phyloP scores from a whole-genome alignment of 164 flowering plant species.

The Berberis vulgaris region DNA sequence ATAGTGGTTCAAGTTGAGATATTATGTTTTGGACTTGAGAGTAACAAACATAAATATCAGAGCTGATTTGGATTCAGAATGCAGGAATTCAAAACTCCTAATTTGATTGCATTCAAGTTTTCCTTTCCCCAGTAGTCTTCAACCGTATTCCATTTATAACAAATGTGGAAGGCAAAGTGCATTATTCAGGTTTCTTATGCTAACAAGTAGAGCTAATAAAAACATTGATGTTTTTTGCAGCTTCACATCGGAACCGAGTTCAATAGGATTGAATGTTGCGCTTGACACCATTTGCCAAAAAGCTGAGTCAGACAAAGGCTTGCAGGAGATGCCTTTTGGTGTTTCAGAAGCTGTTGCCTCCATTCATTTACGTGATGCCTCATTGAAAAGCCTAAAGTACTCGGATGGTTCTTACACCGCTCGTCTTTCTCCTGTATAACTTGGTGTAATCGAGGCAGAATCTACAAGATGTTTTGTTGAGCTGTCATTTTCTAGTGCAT shows the following conservation, averaged over 20 bases:
- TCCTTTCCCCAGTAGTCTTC: too few species aligned
- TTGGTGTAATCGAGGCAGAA: not conserved
- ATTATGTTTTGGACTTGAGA: too few species aligned
- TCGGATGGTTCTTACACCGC: constrained; percentile 50
- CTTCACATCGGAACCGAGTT: constrained; percentile 51
- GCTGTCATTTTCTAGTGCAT: constrained; percentile 1
- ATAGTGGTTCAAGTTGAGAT: too few species aligned
- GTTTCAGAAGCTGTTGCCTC: constrained; percentile 33
- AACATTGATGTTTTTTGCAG: constrained; percentile 33
- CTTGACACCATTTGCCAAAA: constrained; percentile 28
- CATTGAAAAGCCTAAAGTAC: constrained; percentile 60
- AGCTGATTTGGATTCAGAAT: too few species aligned
- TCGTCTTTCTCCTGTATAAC: constrained; percentile 44
- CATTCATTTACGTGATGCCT: constrained; percentile 35
- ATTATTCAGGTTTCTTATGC: too few species aligned
- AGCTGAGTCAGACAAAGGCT: constrained; percentile 22
- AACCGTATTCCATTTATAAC: too few species aligned
- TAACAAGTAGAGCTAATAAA: not conserved
- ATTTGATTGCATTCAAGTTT: too few species aligned
- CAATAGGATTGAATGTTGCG: constrained; percentile 73
- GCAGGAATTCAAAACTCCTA: too few species aligned
- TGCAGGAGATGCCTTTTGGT: constrained; percentile 28
- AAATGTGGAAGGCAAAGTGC: too few species aligned
- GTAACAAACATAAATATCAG: too few species aligned
- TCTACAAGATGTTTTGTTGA: not conserved